Base-by-base conservation (phyloP, 2,329 filamentous ascomycete genomes). In the Gaeumannomyces tritici region DNA sequence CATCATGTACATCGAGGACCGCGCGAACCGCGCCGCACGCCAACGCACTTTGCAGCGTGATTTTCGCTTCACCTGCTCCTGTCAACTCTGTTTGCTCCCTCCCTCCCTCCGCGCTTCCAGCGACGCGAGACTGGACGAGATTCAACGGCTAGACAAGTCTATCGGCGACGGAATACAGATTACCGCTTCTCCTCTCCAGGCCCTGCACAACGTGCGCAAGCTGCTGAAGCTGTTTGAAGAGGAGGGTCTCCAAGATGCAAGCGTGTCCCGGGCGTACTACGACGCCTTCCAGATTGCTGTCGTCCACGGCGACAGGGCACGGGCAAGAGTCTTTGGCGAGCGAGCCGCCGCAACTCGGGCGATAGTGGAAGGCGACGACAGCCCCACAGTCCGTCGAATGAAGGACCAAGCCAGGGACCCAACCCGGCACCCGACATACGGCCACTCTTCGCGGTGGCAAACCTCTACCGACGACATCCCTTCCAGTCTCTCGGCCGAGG, bases 1-100 rank as follows among this genome's bases (percentile, higher is more conserved):
- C 2, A 66, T 69, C 13, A 65, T 29, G 0, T 72, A 71, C 29
- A 63, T 68, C 28, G 62, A 13, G 24, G 51, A 55, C 51, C 51
- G 51, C 51, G n/a, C 51, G 51, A 55, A 55, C 51, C 51, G 28
- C 28, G 57, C 57, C 21, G 8, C 35, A 29, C 57, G 28, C 35
- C 28, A 59, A 15, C 57, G 51, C 51, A 21, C 18, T 7, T 55
- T 55, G 51, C 51, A 55, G 51, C 51, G 51, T n/a, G 11, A 55
- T 13, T 58, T 28, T 27, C 29, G 56, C 56, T 58, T 58, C 56
- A 21, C 56, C n/a, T 58, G 28, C 57, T 55, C 51, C 51, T 55
- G 51, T 55, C 51, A 55, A 26, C 51, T 55, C 51, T 55, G 51
- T 21, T 55, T 18, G 5, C 51, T 55, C 51, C 51, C 51, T 55